phyloP scores from a whole-genome alignment of 768 basidiomycete genomes.

The Gymnopilus junonius region DNA sequence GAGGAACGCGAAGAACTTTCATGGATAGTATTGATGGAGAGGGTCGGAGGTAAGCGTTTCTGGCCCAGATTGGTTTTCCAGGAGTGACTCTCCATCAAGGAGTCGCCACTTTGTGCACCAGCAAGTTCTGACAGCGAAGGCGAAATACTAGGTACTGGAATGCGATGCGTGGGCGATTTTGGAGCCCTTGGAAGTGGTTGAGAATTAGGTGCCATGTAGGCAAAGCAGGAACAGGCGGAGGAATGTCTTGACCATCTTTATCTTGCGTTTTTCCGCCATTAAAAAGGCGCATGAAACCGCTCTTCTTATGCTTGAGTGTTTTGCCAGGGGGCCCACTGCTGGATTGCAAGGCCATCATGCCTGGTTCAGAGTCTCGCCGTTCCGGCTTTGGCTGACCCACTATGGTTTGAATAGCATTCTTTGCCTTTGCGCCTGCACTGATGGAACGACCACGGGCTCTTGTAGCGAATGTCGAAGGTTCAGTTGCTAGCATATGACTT shows the following conservation, averaged over 20 bases:
- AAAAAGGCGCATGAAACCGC: constrained; percentile 81
- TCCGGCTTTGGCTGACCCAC: constrained; percentile 47
- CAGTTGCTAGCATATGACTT: constrained; percentile 9
- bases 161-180: constrained; percentile 37
- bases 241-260: constrained; percentile 46
- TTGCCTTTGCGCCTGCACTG: constrained; percentile 62
- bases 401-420: constrained; percentile 47
- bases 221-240: constrained; percentile 63
- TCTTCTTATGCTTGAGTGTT: constrained; percentile 74
- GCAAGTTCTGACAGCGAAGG: constrained; percentile 35
- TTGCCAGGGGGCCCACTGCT: constrained; percentile 39
- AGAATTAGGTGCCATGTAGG: constrained; percentile 27
- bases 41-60: constrained; percentile 42
- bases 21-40: constrained; percentile 45
- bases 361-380: constrained; percentile 45
- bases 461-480: constrained; percentile 18
- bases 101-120: constrained; percentile 13
- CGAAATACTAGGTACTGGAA: constrained; percentile 47
- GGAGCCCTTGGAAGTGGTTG: constrained; percentile 33
- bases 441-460: constrained; percentile 58
- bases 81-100: constrained; percentile 10
- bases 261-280: constrained; percentile 55
- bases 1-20: constrained; percentile 26
- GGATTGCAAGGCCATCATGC: constrained; percentile 16
- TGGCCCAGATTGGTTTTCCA: constrained; percentile 25